Conservation (phyloP, 2,329 filamentous ascomycete species). For the Chalaropsis ovoidea region DNA sequence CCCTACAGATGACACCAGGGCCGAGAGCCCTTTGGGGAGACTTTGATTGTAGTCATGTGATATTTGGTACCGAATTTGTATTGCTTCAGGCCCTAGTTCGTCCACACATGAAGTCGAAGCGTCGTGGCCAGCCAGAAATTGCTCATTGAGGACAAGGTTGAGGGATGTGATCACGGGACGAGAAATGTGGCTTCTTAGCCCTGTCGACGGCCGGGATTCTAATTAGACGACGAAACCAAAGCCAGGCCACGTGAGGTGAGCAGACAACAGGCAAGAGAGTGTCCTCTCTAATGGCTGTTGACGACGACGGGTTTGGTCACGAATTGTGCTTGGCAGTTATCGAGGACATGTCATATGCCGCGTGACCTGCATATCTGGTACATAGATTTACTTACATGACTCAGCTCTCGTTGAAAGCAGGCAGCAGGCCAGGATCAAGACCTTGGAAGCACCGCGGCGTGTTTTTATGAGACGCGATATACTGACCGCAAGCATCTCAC, state of each 20-base stretch:
- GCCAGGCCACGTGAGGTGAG: neutral
- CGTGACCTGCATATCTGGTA: too few relatives aligned
- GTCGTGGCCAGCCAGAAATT: neutral
- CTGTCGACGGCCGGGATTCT: conserved; percentile 1
- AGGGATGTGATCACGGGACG: conserved; percentile 5
- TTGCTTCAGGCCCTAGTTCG: too few relatives aligned
- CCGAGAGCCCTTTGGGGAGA: too few relatives aligned
- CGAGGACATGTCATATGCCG: too few relatives aligned
- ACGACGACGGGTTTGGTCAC: too few relatives aligned
- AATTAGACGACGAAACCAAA: conserved; percentile 1
- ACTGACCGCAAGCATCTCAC: neutral
- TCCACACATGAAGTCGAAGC: neutral
- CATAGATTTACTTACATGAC: neutral
- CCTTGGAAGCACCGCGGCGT: too few relatives aligned
- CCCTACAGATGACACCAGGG: too few relatives aligned
- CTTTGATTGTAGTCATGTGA: too few relatives aligned
- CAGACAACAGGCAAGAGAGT: neutral
- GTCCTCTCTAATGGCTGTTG: neutral
- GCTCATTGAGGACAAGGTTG: neutral
- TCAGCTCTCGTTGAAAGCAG: neutral
- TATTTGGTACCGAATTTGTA: too few relatives aligned
- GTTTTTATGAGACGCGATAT: neutral
- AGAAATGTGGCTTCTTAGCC: neutral
- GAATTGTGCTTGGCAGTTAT: too few relatives aligned
- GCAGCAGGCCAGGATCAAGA: neutral